Base-by-base conservation (phyloP, 2,329 filamentous ascomycete species). In the Calonectria pteridis region DNA sequence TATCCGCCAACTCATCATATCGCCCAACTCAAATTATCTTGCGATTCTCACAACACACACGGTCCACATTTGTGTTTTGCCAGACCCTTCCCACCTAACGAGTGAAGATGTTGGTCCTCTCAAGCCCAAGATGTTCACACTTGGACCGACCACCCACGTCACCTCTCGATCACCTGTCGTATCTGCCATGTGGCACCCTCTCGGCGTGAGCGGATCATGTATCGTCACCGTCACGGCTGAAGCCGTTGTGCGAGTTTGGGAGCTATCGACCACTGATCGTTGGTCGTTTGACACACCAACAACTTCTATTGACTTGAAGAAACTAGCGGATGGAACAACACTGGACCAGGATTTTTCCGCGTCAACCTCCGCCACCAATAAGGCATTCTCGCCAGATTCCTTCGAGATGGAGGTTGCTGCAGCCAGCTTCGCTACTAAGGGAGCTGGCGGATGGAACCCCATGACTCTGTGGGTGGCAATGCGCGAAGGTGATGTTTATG, bases 401-500 rank as follows among this genome's bases (percentile, higher is more conserved):
- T 93, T 97, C 73, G 96, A 98, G 82, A 98, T 99, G 93, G 94
- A 98, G 81, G 95, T 98, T 28, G 95, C 95, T 5, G 93, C 96
- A 2, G 95, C 96, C 65, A 94, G 93, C 82, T 99, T 99, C 85
- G 88, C 89, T 43, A 87, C 87, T 16, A 88, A 89, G 76, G 88
- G 88, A 43, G 90, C 91, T 9, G 96, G 95, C 18, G 95, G 95
- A 68, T 99, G 97, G 97, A 94, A 95, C 10, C 92, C 96, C 13
- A 98, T 98, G 94, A 98, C 97, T 0, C 88, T 99, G 14, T 99
- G 96, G 95, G 87, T 98, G 66, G 95, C 96, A n/a, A 99, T 98
- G 94, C 92, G 92, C 46, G 94, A 95, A 73, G 97, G 97, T 4
- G 96, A 98, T 81, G 90, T 98, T 7, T 99, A 99, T 81, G 96